A percentile compares a stretch with the other conserved stretches of the same genome.
Conservation (phyloP, 2,329 filamentous ascomycete genomes). For the Verticillium nonalfalfae region DNA sequence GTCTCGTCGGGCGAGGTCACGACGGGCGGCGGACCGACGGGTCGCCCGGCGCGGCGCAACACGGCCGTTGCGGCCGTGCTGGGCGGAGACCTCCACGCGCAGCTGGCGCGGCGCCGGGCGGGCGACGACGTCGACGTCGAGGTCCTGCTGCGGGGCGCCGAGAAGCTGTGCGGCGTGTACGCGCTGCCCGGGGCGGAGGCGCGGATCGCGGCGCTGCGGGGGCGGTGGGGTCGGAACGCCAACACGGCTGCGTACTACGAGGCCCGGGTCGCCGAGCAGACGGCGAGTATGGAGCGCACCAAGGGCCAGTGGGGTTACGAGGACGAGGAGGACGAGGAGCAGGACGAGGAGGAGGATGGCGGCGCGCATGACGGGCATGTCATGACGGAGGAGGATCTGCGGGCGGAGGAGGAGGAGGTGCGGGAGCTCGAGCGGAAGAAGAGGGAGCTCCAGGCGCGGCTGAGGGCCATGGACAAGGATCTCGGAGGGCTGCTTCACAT, state of each 20-base stretch:
- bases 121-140: constrained; percentile 78
- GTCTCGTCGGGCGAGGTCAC: constrained; percentile 58
- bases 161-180: constrained; percentile 87
- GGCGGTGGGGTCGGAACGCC: constrained; percentile 63
- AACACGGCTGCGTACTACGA: constrained; percentile 79
- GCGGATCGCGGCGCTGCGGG: constrained; percentile 65
- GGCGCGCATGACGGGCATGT: constrained; percentile 28
- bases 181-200: constrained; percentile 73
- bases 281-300: constrained; percentile 65
- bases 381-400: constrained; percentile 63
- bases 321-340: constrained; percentile 45
- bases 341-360: constrained; percentile 37
- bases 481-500: constrained; percentile 47
- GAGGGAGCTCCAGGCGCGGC: constrained; percentile 44
- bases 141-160: constrained; percentile 74
- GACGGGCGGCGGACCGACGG: constrained; percentile 27
- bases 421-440: constrained; percentile 50
- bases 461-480: constrained; percentile 50
- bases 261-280: constrained; percentile 69
- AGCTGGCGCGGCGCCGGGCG: constrained; percentile 51
- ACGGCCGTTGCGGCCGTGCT: constrained; percentile 87
- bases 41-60: constrained; percentile 52
- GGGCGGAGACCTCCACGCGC: constrained; percentile 78
- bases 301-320: constrained; percentile 52
- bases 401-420: constrained; percentile 61